These are phyloP conservation scores for Naegleria fowleri DNA, from an alignment of 208 protist species.

Conservation along the genomic window DNA sequence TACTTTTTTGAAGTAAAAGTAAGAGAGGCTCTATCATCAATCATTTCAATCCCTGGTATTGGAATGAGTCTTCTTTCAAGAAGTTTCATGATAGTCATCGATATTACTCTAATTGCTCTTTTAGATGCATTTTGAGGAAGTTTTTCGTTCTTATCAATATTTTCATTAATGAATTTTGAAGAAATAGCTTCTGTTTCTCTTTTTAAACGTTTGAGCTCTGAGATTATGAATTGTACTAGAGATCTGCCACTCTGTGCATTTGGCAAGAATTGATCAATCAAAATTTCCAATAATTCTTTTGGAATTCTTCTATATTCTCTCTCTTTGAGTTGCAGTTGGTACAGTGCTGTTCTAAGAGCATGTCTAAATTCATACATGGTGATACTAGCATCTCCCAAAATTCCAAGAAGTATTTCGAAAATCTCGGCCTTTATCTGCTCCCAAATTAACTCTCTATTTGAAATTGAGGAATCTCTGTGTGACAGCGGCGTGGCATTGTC, in stretches of 20 bases:
- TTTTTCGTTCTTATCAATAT: neutral
- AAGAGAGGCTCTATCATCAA: neutral
- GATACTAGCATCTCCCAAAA: neutral
- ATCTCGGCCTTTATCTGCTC: neutral
- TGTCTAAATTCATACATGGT: neutral
- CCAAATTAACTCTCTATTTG: neutral
- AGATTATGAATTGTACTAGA: neutral
- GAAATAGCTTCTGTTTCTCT: neutral
- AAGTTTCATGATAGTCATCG: neutral
- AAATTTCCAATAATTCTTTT: neutral
- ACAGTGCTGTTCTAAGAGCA: neutral
- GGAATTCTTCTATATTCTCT: conserved; percentile 1
- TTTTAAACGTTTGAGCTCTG: neutral
- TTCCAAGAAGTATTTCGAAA: neutral
- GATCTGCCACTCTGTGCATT: neutral
- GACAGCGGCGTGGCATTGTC: no score
- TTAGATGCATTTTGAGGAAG: neutral
- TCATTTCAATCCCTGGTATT: neutral
- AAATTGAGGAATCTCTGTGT: neutral
- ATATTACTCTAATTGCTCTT: conserved; percentile 5
- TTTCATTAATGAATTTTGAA: neutral
- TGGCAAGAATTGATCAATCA: neutral
- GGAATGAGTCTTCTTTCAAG: neutral
- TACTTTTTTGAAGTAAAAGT: neutral
- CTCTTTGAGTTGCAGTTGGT: conserved; percentile 4